Conservation (phyloP, 306 rosid species). For the Sophora flavescens region DNA sequence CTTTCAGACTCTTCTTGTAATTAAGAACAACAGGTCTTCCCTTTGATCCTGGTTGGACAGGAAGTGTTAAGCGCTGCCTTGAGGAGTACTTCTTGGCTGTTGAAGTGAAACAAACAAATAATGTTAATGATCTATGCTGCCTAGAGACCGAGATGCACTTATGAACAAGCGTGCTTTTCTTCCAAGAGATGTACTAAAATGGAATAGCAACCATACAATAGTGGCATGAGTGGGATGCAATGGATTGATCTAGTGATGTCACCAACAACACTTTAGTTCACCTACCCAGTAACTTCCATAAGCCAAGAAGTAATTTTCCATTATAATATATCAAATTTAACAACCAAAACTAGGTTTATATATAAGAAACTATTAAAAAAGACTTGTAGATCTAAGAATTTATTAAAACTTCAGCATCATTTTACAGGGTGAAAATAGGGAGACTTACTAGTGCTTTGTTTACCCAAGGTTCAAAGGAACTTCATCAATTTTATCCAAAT, state of each 20-base stretch:
- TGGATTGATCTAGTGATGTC: slow-evolving; percentile 23
- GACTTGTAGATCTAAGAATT: neutral
- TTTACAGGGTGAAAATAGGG: neutral
- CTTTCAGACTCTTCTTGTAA: slow-evolving; percentile 77
- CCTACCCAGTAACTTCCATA: slow-evolving; percentile 5
- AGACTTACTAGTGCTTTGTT: neutral
- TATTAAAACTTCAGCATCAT: neutral
- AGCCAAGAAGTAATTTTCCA: neutral
- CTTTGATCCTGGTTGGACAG: slow-evolving; percentile 79
- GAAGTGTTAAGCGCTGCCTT: slow-evolving; percentile 93
- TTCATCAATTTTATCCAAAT: slow-evolving; percentile 9
- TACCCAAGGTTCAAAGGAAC: slow-evolving; percentile 28
- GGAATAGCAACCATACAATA: slow-evolving; percentile 36
- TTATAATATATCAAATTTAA: slow-evolving; percentile 12
- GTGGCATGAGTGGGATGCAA: slow-evolving; percentile 17
- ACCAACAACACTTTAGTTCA: neutral
- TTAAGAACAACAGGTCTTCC: slow-evolving; percentile 81
- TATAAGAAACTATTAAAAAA: slow-evolving; percentile 4
- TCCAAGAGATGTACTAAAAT: slow-evolving; percentile 17
- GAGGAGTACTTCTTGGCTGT: slow-evolving; percentile 89
- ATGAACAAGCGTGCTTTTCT: slow-evolving; percentile 15
- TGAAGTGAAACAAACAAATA: slow-evolving; percentile 46
- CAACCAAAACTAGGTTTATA: slow-evolving; percentile 9
- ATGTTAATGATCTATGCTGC: slow-evolving; percentile 42
- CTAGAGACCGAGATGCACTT: slow-evolving; percentile 4